Evolutionary conservation across 2,329 filamentous ascomycete species (phyloP), one percentile per base, ranked within the genome.

Genomic region (Ceratocystis cacaofunesta): DNA sequence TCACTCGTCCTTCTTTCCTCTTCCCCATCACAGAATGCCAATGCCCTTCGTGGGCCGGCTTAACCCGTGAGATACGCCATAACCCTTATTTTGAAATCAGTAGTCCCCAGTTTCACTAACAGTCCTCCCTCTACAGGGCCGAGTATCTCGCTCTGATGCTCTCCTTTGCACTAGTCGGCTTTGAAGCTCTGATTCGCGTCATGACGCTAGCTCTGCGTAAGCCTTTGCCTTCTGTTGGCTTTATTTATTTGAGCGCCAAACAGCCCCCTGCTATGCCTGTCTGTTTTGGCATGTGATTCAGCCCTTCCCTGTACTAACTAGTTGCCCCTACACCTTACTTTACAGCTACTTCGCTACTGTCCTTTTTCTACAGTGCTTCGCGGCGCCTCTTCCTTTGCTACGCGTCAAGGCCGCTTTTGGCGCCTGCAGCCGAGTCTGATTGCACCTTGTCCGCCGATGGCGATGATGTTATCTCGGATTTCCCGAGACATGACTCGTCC

Each of bases 101-200:
- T n/a, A 65, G 36, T 69, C 69, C 58, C 63, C 68, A 48, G 19
- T 43, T 61, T 25, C 17, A 12, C 22, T 30, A 65, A 61, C 41
- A 65, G 64, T 41, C 46, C 60, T 63, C 8, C 5, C 46, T 61
- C 30, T 25, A 28, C 69, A 91, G 88, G 75, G 82, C 82, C 75
- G 92, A 99, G 78, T 97, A 97, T 77, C 76, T 95, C 69, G 90
- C 92, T 48, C 83, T 99, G 55, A 76, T 94, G 60, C 85, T 86
- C 65, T 97, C 92, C 6, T 88, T 97, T 71, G 72, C 90, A 63
- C 82, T 99, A 46, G 86, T 97, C 67, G 81, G 85, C 60, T 80
- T 96, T 69, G 94, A 99, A 75, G 85, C 86, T 66, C 72, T 95
- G 68, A 87, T 96, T 71, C 86, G 92, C 71, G 79, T 95, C 67